Base-by-base conservation (phyloP, 2,329 filamentous ascomycete species). In the Ceratocystis variospora region DNA sequence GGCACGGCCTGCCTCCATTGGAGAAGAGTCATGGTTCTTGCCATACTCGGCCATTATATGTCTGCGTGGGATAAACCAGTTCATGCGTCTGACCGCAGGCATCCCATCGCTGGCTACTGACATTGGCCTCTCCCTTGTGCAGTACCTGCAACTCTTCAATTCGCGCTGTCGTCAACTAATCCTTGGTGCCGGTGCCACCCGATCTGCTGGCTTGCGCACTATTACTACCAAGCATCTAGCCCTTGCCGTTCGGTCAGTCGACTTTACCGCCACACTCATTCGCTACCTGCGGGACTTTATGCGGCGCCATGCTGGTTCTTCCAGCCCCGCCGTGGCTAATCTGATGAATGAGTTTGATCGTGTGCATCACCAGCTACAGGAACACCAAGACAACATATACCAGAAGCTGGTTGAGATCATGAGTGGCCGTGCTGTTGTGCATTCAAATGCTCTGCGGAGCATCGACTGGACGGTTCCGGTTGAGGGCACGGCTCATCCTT, bases 141-240 rank as follows among this genome's bases (percentile, higher is more conserved):
- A 94, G 25, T 96, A 95, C 72, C 81, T 97, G 15, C 89, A 94
- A 70, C 81, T 96, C 3, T 99, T 97, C 80, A 96, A 99, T 75
- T 96, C 91, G 1, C 87, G 94, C 22, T 92, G 92, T 67, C 95
- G 89, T n/a, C 94, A 99, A 74, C 83, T 99, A 67, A 96, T 99
- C 70, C 85, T 99, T 5, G 94, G 94, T 0, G 94, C 94, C 1
- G 94, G 94, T 3, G 94, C 94, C 3, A 96, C 90, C 4, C 82
- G 85, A 45, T 91, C 88, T 28, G 94, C 92, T 0, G 93, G 93
- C 0, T 79, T 99, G 22, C 96, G 91, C 74, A 96, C 96, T 72
- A 99, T 99, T 74, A 96, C 90, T 0, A 96, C 94, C 0, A 94
- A 94, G 71, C 93, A 99, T 76, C 82, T 99, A 1, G 92, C 94